A percentile compares a stretch with the other conserved stretches of the same genome.
Evolutionary conservation across 2,329 filamentous ascomycete genomes (phyloP).

Genomic region (Clonostachys rhizophaga): DNA sequence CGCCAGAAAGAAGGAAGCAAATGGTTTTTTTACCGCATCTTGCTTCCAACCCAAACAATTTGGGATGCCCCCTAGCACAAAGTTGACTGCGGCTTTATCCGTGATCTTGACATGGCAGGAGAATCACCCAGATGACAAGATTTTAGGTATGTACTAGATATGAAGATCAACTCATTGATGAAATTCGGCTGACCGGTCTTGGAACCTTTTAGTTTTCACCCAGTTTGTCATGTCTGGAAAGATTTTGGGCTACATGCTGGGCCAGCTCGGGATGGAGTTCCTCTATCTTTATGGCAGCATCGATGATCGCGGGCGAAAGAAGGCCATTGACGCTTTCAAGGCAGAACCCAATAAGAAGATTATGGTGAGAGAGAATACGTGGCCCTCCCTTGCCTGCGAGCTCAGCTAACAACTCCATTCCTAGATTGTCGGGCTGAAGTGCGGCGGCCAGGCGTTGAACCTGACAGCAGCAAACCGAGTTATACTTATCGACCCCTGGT

Average conservation of each 20-base stretch:
- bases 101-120: slow-evolving; percentile 22
- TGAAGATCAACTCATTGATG: background rate
- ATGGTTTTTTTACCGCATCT: slow-evolving; percentile 14
- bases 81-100: slow-evolving; percentile 20
- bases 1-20: background rate
- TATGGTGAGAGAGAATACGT: slow-evolving; percentile 20
- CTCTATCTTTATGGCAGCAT: slow-evolving; percentile 28
- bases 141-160: slow-evolving; percentile 21
- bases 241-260: slow-evolving; percentile 27
- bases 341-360: slow-evolving; percentile 11
- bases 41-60: background rate
- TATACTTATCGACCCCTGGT: slow-evolving; percentile 53
- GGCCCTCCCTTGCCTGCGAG: background rate
- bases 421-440: slow-evolving; percentile 26
- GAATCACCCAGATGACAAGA: slow-evolving; percentile 26
- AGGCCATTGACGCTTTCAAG: slow-evolving; percentile 14
- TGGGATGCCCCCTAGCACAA: slow-evolving; percentile 17
- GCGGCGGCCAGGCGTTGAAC: slow-evolving; percentile 32
- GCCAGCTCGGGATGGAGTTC: slow-evolving; percentile 19
- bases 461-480: slow-evolving; percentile 41
- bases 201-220: slow-evolving; percentile 21
- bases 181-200: background rate
- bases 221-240: slow-evolving; percentile 22
- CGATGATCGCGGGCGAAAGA: slow-evolving; percentile 1
- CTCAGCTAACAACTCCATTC: background rate